Conservation (phyloP, 768 basidiomycete genomes). For the Naganishia vishniacii region DNA sequence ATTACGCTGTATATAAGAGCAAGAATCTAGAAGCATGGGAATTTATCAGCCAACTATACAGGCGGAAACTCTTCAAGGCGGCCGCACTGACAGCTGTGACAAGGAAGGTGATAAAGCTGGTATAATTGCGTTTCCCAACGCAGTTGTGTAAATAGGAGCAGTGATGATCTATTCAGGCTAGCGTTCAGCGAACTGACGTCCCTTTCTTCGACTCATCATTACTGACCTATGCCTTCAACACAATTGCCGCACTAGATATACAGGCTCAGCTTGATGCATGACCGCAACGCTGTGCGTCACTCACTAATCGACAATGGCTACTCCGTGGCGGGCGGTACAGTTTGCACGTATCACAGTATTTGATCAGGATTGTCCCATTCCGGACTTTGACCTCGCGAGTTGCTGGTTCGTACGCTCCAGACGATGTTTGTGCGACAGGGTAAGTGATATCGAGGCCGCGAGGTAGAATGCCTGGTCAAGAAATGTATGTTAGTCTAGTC, state of each 20-base stretch:
- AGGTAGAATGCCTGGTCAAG: conserved; percentile 76
- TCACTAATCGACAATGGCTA: conserved; percentile 90
- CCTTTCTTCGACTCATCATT: too few relatives aligned
- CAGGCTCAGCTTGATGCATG: too few relatives aligned
- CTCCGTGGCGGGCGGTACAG: conserved; percentile 89
- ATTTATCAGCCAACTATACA: not conserved
- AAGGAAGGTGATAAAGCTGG: conserved; percentile 83
- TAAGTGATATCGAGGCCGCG: conserved; percentile 80
- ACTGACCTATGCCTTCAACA: conserved; percentile 67
- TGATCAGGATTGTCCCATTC: conserved; percentile 76
- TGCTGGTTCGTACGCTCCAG: conserved; percentile 60
- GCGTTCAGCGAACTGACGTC: not conserved
- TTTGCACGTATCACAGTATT: conserved; percentile 88
- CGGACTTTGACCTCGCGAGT: conserved; percentile 78
- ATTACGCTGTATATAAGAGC: conserved; percentile 69
- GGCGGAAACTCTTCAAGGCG: too few relatives aligned
- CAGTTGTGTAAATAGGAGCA: conserved; percentile 74
- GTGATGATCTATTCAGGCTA: conserved; percentile 45
- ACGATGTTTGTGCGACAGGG: conserved; percentile 59
- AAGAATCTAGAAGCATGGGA: conserved; percentile 54
- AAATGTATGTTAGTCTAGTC: not conserved
- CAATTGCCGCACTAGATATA: conserved; percentile 82
- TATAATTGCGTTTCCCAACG: conserved; percentile 89
- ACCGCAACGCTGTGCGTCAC: too few relatives aligned
- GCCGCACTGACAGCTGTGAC: conserved; percentile 67